Percentiles rank a stretch among this genome's conserved stretches.
These are phyloP conservation scores for Penicillium sp. DNA, from an alignment of 2,329 filamentous ascomycete species.

Conservation along the genomic window DNA sequence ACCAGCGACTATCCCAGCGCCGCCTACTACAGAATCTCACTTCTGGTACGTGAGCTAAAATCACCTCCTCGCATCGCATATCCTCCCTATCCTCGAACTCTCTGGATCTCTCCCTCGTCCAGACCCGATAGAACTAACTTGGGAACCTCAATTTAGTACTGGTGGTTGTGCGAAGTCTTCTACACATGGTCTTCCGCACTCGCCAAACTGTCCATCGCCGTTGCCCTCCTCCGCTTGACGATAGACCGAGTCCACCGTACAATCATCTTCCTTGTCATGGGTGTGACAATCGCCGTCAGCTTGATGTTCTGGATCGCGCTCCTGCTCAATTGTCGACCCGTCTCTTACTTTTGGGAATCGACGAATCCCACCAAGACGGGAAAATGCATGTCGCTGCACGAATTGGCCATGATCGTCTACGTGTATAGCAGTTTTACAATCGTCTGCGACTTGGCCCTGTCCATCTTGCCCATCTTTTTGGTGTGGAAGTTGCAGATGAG, in stretches of 20 bases:
- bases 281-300: slow-evolving; percentile 37
- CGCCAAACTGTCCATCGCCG: slow-evolving; percentile 45
- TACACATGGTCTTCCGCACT: slow-evolving; percentile 42
- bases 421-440: slow-evolving; percentile 46
- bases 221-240: slow-evolving; percentile 46
- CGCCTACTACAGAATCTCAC: slow-evolving; percentile 3
- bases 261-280: slow-evolving; percentile 41
- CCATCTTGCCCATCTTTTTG: slow-evolving; percentile 50
- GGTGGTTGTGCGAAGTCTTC: slow-evolving; percentile 47
- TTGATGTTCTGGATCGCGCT: slow-evolving; percentile 43
- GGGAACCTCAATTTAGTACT: slow-evolving; percentile 18
- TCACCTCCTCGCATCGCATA: too few species aligned
- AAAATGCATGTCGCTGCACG: slow-evolving; percentile 33
- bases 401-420: slow-evolving; percentile 33
- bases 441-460: slow-evolving; percentile 48
- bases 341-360: slow-evolving; percentile 45
- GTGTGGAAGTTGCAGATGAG: slow-evolving; percentile 50
- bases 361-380: slow-evolving; percentile 22
- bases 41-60: slow-evolving; percentile 5
- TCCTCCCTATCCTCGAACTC: too few species aligned
- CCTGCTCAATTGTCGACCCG: slow-evolving; percentile 45
- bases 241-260: slow-evolving; percentile 37
- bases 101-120: background rate
- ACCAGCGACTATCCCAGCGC: slow-evolving; percentile 4
- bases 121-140: background rate